These are phyloP conservation scores for Nemania diffusa DNA, from an alignment of 2,329 filamentous ascomycete genomes.

Conservation along the genomic window DNA sequence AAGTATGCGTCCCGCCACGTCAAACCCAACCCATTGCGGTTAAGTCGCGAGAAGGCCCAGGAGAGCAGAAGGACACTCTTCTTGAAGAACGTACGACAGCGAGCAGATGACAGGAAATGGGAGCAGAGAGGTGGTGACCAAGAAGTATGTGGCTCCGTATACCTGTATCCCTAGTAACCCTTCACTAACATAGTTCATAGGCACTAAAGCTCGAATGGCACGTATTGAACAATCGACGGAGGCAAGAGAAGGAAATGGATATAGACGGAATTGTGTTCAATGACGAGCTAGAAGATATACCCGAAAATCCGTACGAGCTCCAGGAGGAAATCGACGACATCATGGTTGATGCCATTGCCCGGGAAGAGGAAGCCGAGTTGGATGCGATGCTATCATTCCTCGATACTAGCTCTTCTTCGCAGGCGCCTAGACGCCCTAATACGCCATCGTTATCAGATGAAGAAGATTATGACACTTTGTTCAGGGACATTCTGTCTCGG, in stretches of 20 bases:
- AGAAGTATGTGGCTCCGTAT: conserved; percentile 53
- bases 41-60: conserved; percentile 69
- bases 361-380: conserved; percentile 65
- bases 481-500: conserved; percentile 72
- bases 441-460: conserved; percentile 61
- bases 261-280: conserved; percentile 57
- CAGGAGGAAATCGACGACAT: conserved; percentile 52
- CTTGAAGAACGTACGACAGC: conserved; percentile 71
- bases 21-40: conserved; percentile 72
- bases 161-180: background rate
- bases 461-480: conserved; percentile 70
- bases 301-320: conserved; percentile 48
- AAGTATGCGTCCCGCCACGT: conserved; percentile 65
- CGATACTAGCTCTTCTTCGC: conserved; percentile 43
- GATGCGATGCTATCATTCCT: conserved; percentile 66
- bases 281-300: conserved; percentile 63
- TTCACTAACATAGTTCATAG: conserved; percentile 41
- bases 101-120: conserved; percentile 69
- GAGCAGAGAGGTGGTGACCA: conserved; percentile 71
- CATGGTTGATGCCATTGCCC: conserved; percentile 63
- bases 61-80: conserved; percentile 75
- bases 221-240: conserved; percentile 52
- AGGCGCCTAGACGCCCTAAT: conserved; percentile 43
- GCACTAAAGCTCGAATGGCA: conserved; percentile 57
- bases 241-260: conserved; percentile 54